phyloP scores from a whole-genome alignment of 208 protist genomes.

The Trypanosoma avium region DNA sequence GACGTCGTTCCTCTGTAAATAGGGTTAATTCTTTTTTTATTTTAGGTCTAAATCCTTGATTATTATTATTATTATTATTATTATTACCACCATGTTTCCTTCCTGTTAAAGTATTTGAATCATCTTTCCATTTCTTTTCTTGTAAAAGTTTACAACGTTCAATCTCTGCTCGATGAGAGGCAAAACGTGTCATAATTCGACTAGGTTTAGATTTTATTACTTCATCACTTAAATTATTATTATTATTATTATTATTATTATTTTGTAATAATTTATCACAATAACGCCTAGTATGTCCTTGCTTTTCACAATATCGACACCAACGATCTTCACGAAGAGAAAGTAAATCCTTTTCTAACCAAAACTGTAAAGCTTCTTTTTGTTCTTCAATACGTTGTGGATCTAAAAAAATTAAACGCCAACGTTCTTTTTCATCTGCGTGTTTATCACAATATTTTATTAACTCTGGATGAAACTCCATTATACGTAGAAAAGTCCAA shows the following conservation, averaged over 20 bases:
- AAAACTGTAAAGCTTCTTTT: slow-evolving; percentile 32
- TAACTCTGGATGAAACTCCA: slow-evolving; percentile 56
- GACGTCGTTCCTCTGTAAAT: slow-evolving; percentile 79
- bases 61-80: slow-evolving; percentile 10
- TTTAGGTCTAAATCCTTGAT: not conserved
- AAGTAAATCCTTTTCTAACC: slow-evolving; percentile 45
- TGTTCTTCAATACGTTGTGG: slow-evolving; percentile 29
- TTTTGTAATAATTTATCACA: slow-evolving; percentile 23
- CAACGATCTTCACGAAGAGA: slow-evolving; percentile 46
- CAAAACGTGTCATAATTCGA: slow-evolving; percentile 29
- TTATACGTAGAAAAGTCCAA: slow-evolving; percentile 77
- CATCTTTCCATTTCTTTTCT: slow-evolving; percentile 49
- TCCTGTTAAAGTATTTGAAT: not conserved
- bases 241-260: not conserved
- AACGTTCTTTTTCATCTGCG: slow-evolving; percentile 19
- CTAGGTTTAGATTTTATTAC: slow-evolving; percentile 30
- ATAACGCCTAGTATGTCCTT: slow-evolving; percentile 62
- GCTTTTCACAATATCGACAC: slow-evolving; percentile 62
- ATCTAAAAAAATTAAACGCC: slow-evolving; percentile 25
- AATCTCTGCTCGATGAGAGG: slow-evolving; percentile 64
- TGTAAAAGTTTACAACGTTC: slow-evolving; percentile 65
- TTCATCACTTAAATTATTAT: slow-evolving; percentile 17
- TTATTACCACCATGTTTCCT: slow-evolving; percentile 13
- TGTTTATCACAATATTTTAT: slow-evolving; percentile 28
- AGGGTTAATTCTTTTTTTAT: slow-evolving; percentile 23